Conservation (phyloP, 1,284 basidiomycete genomes). For the Pseudozyma tsukubaensis region DNA sequence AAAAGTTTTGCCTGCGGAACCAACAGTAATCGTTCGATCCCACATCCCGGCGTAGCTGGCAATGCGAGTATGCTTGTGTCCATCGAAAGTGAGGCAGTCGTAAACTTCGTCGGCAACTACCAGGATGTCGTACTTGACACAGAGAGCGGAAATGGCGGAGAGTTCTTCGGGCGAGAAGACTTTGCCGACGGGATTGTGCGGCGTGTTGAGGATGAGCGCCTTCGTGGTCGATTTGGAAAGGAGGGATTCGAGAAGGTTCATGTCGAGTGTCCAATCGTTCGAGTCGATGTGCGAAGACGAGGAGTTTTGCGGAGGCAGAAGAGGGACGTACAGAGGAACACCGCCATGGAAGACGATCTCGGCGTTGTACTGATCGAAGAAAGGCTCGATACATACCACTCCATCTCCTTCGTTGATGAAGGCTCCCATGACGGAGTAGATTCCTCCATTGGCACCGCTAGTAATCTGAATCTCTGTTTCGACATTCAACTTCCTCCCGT, state of each 20-base stretch:
- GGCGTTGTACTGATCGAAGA: conserved; percentile 90
- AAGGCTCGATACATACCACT: conserved; percentile 94
- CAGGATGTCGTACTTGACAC: conserved; percentile 90
- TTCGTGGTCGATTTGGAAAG: conserved; percentile 80
- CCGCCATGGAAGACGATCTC: conserved; percentile 74
- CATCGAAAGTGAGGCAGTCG: conserved; percentile 91
- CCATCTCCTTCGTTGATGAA: conserved; percentile 76
- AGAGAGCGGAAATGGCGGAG: conserved; percentile 83
- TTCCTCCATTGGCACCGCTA: conserved; percentile 80
- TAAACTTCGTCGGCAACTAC: conserved; percentile 95
- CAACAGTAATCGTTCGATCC: conserved; percentile 88
- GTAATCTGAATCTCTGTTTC: conserved; percentile 92
- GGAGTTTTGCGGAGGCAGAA: conserved; percentile 78
- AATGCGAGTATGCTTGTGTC: conserved; percentile 87
- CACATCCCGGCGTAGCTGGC: conserved; percentile 86
- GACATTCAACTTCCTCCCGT: conserved; percentile 78
- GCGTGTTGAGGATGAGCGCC: conserved; percentile 75
- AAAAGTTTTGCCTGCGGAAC: conserved; percentile 86
- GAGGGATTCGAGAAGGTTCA: conserved; percentile 77
- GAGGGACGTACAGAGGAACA: conserved; percentile 90
- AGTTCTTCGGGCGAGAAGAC: conserved; percentile 89
- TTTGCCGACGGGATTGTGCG: conserved; percentile 82
- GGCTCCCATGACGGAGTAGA: conserved; percentile 62
- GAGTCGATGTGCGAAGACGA: conserved; percentile 51
- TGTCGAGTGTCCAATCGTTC: conserved; percentile 72